Evolutionary conservation across 2,329 filamentous ascomycete genomes (phyloP).

Genomic region (Rhynchosporium agropyri): DNA sequence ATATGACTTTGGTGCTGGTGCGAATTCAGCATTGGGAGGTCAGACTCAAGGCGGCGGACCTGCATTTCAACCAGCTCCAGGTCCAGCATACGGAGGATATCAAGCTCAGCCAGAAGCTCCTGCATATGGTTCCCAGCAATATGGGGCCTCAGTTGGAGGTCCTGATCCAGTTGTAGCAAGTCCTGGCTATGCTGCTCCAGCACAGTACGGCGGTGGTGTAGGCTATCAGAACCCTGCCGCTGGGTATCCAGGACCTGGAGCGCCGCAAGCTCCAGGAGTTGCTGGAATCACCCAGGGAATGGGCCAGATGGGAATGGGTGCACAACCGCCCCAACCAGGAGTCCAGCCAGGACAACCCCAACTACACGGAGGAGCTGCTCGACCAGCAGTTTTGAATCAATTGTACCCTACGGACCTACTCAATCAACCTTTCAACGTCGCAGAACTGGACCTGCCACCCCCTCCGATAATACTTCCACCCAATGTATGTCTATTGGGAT

Average conservation of each 20-base stretch:
- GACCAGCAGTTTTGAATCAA: conserved; percentile 71
- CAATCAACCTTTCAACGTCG: conserved; percentile 90
- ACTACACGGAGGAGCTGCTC: conserved; percentile 53
- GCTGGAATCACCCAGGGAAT: conserved; percentile 81
- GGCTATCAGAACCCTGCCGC: conserved; percentile 70
- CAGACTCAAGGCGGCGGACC: conserved; percentile 59
- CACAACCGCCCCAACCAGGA: conserved; percentile 27
- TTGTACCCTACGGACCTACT: conserved; percentile 90
- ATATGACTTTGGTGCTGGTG: conserved; percentile 87
- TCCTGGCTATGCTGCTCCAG: conserved; percentile 41
- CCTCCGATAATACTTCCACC: conserved; percentile 88
- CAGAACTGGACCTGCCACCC: conserved; percentile 87
- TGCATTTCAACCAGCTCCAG: conserved; percentile 46
- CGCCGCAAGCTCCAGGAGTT: conserved; percentile 48
- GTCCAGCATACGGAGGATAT: conserved; percentile 45
- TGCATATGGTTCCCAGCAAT: conserved; percentile 39
- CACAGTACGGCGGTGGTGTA: conserved; percentile 48
- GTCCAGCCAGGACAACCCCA: conserved; percentile 44
- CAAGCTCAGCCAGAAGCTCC: conserved; percentile 36
- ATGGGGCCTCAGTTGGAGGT: conserved; percentile 41
- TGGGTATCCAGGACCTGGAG: conserved; percentile 62
- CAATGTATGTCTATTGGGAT: conserved; percentile 68
- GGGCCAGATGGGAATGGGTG: conserved; percentile 71
- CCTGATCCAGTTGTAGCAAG: conserved; percentile 44
- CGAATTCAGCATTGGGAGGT: conserved; percentile 73